phyloP scores from a whole-genome alignment of 2,329 filamentous ascomycete genomes.

The Davidsoniella neocaledoniae region DNA sequence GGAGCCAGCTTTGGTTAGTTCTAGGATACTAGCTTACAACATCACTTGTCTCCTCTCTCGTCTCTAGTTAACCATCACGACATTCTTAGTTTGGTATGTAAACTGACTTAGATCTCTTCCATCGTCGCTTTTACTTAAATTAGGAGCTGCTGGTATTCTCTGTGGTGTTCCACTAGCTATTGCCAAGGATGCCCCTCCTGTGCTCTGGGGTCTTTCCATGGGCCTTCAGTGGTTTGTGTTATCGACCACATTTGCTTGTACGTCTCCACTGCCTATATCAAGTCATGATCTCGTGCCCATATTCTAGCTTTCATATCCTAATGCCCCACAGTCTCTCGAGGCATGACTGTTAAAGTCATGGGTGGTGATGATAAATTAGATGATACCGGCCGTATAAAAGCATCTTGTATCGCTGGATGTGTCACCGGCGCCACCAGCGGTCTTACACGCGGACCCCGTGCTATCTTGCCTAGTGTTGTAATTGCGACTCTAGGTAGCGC shows the following conservation, averaged over 20 bases:
- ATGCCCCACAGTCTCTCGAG: conserved; percentile 28
- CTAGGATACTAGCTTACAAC: not conserved
- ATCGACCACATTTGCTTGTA: conserved; percentile 28
- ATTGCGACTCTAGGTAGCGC: conserved; percentile 29
- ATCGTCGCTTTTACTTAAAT: too few species aligned
- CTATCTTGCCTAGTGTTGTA: conserved; percentile 33
- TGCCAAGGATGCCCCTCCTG: conserved; percentile 46
- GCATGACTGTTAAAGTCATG: conserved; percentile 29
- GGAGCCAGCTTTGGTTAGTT: conserved; percentile 9
- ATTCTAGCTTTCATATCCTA: not conserved
- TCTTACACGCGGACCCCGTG: conserved; percentile 36
- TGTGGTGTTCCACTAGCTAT: conserved; percentile 55
- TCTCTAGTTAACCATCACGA: not conserved
- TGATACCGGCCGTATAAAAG: conserved; percentile 42
- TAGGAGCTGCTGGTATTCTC: conserved; percentile 37
- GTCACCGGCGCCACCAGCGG: conserved; percentile 47
- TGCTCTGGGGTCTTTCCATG: conserved; percentile 53
- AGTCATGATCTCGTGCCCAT: too few species aligned
- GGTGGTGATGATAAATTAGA: conserved; percentile 36
- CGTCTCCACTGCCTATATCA: conserved; percentile 15
- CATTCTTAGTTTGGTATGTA: not conserved
- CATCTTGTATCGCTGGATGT: conserved; percentile 54
- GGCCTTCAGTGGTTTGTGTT: conserved; percentile 70
- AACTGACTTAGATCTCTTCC: too few species aligned
- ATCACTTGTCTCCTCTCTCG: not conserved